Percentiles rank a stretch among this genome's conserved stretches.
Evolutionary conservation across 306 rosid species (phyloP).

Genomic region (Sechiopsis laciniata): DNA sequence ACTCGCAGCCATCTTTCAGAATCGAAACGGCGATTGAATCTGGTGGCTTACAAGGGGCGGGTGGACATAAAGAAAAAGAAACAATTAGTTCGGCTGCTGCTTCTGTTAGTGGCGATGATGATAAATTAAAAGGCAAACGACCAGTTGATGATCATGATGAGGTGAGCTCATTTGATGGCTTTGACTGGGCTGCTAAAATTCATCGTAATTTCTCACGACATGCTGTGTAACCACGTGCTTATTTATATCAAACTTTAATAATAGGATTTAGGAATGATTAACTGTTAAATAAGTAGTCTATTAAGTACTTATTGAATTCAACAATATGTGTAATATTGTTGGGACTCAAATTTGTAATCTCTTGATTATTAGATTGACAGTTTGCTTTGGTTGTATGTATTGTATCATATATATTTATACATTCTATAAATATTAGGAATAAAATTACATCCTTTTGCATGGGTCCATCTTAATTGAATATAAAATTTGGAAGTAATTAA

Average conservation of each 20-base stretch:
- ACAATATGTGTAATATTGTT: too few relatives aligned
- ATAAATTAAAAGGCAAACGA: conserved; percentile 1
- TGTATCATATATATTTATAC: too few relatives aligned
- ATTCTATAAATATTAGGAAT: background rate
- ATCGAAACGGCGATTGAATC: conserved; percentile 22
- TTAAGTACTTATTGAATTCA: too few relatives aligned
- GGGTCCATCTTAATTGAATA: too few relatives aligned
- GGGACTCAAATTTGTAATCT: too few relatives aligned
- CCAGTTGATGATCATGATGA: background rate
- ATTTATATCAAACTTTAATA: background rate
- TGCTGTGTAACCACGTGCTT: background rate
- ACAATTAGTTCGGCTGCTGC: background rate
- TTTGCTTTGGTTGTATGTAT: too few relatives aligned
- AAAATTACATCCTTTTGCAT: background rate
- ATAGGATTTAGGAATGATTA: too few relatives aligned
- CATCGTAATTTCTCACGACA: background rate
- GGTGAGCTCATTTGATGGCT: background rate
- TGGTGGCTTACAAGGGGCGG: background rate
- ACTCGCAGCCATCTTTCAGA: conserved; percentile 36
- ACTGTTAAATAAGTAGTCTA: too few relatives aligned
- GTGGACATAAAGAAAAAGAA: background rate
- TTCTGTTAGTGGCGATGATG: background rate
- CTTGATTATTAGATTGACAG: too few relatives aligned
- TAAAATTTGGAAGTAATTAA: too few relatives aligned
- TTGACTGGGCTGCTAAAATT: background rate